Percentiles rank a stretch among this genome's conserved stretches.
These are phyloP conservation scores for Noccaea bulbosa DNA, from an alignment of 345 rosid species.

Conservation along the genomic window DNA sequence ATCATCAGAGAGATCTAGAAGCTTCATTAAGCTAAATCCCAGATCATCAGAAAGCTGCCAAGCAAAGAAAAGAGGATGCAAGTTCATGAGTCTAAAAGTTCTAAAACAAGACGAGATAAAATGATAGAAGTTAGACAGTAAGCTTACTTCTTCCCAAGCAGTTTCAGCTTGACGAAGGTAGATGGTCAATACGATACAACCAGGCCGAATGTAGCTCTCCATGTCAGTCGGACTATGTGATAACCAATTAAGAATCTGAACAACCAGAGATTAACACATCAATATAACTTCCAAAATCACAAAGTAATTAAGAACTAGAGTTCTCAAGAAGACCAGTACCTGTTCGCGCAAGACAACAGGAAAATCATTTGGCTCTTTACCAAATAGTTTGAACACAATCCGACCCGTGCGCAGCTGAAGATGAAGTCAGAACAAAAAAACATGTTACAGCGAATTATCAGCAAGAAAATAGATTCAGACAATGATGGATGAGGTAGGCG, in stretches of 20 bases:
- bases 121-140: conserved; percentile 16
- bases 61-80: conserved; percentile 17
- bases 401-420: conserved; percentile 93
- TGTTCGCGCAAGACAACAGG: conserved; percentile 82
- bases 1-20: conserved; percentile 73
- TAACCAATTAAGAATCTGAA: conserved; percentile 94
- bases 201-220: conserved; percentile 99
- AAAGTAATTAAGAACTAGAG: neutral
- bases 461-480: conserved; percentile 13
- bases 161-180: conserved; percentile 88
- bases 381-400: conserved; percentile 91
- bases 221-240: conserved; percentile 97
- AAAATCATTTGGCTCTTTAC: conserved; percentile 93
- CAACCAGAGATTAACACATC: conserved; percentile 34
- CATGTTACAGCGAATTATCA: conserved; percentile 28
- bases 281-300: conserved; percentile 30
- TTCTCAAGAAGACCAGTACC: conserved; percentile 52
- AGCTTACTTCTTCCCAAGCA: conserved; percentile 90
- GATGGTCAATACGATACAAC: conserved; percentile 82
- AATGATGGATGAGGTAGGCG: conserved; percentile 14
- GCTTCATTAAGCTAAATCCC: conserved; percentile 77
- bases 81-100: conserved; percentile 33
- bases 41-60: conserved; percentile 75
- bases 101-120: conserved; percentile 19
- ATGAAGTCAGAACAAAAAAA: neutral